A percentile compares a stretch with the other conserved stretches of the same genome.
Evolutionary conservation across 345 rosid genomes (phyloP).

Genomic region (Firmiana major): DNA sequence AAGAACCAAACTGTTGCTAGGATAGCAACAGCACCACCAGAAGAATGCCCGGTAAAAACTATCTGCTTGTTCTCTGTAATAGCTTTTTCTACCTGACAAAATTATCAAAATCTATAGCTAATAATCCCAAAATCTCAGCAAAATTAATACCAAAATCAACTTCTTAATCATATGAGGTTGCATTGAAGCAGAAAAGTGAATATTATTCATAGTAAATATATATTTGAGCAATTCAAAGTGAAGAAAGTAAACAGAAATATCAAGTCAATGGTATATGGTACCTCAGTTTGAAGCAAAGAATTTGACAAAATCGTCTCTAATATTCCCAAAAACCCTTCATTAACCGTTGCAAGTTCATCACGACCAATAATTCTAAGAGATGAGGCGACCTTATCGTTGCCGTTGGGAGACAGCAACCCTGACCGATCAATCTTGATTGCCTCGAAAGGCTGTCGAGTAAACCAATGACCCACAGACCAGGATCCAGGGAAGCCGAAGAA

Average conservation of each 20-base stretch:
- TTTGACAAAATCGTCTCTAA: conserved; percentile 23
- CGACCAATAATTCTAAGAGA: conserved; percentile 57
- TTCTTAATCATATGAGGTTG: background rate
- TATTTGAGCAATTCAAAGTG: background rate
- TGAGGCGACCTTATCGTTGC: conserved; percentile 17
- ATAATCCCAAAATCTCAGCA: background rate
- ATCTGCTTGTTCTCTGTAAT: conserved; percentile 32
- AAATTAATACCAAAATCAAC: too few relatives aligned
- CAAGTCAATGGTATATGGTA: conserved; percentile 8
- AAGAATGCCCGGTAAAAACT: conserved; percentile 81
- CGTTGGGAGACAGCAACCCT: conserved; percentile 27
- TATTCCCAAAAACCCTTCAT: conserved; percentile 49
- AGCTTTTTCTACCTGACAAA: conserved; percentile 48
- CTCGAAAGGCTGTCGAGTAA: conserved; percentile 44
- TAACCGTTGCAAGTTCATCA: conserved; percentile 45
- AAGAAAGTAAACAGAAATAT: background rate
- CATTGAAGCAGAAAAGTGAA: background rate
- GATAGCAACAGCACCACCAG: conserved; percentile 75
- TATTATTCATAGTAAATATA: background rate
- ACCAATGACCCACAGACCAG: conserved; percentile 42
- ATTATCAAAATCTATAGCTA: background rate
- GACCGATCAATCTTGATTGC: conserved; percentile 36
- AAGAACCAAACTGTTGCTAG: conserved; percentile 64
- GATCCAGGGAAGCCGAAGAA: conserved; percentile 50
- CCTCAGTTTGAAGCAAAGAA: conserved; percentile 37